Percentiles rank a stretch among this genome's conserved stretches.
These are phyloP conservation scores for Monosporascus sp. DNA, from an alignment of 2,329 filamentous ascomycete genomes.

Conservation along the genomic window DNA sequence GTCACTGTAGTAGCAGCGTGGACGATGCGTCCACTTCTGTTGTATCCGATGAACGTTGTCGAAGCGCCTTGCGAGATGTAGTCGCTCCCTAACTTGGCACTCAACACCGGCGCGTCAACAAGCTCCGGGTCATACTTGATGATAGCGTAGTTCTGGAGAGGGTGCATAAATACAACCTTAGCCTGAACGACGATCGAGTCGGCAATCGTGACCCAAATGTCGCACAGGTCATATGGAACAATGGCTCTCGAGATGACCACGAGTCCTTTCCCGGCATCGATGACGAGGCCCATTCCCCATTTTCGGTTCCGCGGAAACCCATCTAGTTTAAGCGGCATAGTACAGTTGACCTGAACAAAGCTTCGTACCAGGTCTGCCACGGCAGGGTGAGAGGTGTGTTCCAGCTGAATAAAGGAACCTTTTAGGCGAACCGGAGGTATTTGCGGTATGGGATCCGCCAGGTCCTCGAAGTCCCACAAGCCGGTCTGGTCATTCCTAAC, in stretches of 20 bases:
- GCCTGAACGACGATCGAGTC: constrained; percentile 93
- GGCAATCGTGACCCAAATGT: constrained; percentile 92
- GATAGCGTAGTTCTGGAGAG: constrained; percentile 93
- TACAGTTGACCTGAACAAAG: constrained; percentile 88
- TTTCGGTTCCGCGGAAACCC: constrained; percentile 95
- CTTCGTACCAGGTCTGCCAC: constrained; percentile 92
- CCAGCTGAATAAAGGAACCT: constrained; percentile 87
- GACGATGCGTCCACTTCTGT: constrained; percentile 88
- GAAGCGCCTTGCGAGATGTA: constrained; percentile 88
- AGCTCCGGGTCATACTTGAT: constrained; percentile 90
- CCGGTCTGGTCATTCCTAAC: constrained; percentile 85
- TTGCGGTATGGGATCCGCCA: constrained; percentile 75
- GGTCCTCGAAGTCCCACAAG: constrained; percentile 88
- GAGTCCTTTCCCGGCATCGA: constrained; percentile 91
- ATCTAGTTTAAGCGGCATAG: constrained; percentile 92
- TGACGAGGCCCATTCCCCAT: constrained; percentile 93
- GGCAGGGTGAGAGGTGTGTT: constrained; percentile 79
- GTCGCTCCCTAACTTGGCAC: constrained; percentile 73
- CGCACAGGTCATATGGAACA: constrained; percentile 92
- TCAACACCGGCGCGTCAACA: constrained; percentile 90
- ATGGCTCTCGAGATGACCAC: constrained; percentile 92
- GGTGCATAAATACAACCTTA: constrained; percentile 93
- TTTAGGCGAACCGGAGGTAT: constrained; percentile 65
- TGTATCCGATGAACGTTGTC: constrained; percentile 97
- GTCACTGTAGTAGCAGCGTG: constrained; percentile 93